Conservation (phyloP, 495 filamentous ascomycete species). For the Pyrenopolyporus hunteri region DNA sequence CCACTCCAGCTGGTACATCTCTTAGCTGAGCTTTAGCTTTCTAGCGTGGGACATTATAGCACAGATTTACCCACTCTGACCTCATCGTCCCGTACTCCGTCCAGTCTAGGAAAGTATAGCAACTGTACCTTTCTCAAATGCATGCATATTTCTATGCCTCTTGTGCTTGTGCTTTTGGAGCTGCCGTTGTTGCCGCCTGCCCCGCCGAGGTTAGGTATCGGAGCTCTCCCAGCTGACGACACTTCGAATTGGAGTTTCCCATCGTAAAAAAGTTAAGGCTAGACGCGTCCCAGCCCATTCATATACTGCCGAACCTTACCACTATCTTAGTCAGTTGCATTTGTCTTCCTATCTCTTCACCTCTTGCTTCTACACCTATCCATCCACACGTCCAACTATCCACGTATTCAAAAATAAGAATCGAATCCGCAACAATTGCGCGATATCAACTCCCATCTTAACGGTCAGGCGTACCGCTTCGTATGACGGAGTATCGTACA, state of each 20-base stretch:
- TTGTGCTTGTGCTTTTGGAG: neutral
- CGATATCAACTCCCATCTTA: neutral
- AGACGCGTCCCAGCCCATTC: neutral
- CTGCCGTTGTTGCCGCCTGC: slow-evolving; percentile 29
- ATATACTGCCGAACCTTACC: neutral
- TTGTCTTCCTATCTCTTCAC: neutral
- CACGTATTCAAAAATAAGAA: neutral
- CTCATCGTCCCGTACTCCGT: slow-evolving; percentile 22
- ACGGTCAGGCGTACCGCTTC: no score
- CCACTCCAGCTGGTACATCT: slow-evolving; percentile 2
- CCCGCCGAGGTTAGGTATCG: slow-evolving; percentile 34
- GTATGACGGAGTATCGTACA: no score
- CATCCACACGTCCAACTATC: neutral
- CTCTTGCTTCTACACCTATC: no score
- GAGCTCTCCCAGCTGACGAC: slow-evolving; percentile 36
- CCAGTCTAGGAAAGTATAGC: slow-evolving; percentile 17
- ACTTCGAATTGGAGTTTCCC: slow-evolving; percentile 17
- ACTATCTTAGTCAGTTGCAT: slow-evolving; percentile 18
- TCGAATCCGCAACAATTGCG: slow-evolving; percentile 4
- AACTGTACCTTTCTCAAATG: neutral
- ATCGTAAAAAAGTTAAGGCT: slow-evolving; percentile 19
- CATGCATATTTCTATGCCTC: neutral
- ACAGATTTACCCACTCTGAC: slow-evolving; percentile 12
- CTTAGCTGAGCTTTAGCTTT: slow-evolving; percentile 12
- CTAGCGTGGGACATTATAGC: no score